Conservation (phyloP, 805 yeast species). For the Candida odintsovae region DNA sequence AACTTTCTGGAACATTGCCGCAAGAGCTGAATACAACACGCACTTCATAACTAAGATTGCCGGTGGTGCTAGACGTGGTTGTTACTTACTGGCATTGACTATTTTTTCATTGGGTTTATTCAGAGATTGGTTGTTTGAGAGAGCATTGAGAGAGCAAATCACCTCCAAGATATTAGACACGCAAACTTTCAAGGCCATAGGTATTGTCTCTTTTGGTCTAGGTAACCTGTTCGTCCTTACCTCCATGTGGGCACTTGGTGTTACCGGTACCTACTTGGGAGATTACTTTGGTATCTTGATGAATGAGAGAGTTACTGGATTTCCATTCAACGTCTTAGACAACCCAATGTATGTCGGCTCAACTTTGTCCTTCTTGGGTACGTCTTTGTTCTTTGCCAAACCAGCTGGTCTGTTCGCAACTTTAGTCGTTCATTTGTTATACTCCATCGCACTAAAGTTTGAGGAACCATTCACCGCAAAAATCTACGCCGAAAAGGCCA, state of each 20-base stretch:
- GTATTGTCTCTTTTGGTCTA: constrained; percentile 46
- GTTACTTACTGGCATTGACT: constrained; percentile 75
- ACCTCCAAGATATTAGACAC: constrained; percentile 46
- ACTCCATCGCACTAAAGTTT: constrained; percentile 73
- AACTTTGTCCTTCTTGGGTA: constrained; percentile 81
- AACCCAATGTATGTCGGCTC: constrained; percentile 98
- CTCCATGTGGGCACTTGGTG: constrained; percentile 90
- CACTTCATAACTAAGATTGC: constrained; percentile 70
- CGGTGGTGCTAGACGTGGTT: constrained; percentile 67
- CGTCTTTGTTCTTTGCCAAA: constrained; percentile 81
- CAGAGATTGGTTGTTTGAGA: constrained; percentile 71
- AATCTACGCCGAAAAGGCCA: constrained; percentile 75
- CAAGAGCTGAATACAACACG: constrained; percentile 76
- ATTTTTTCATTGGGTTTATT: constrained; percentile 82
- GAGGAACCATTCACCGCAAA: constrained; percentile 96
- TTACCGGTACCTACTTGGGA: constrained; percentile 95
- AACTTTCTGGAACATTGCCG: constrained; percentile 90
- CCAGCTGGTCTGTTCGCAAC: constrained; percentile 83
- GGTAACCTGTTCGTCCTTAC: constrained; percentile 80
- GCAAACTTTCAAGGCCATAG: constrained; percentile 41
- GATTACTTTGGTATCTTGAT: constrained; percentile 96
- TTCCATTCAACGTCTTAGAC: constrained; percentile 87
- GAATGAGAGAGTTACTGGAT: constrained; percentile 82
- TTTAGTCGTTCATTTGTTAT: constrained; percentile 72
- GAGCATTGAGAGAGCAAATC: constrained; percentile 69